phyloP scores from a whole-genome alignment of 768 basidiomycete genomes.

The Lanmaoa rubissima region DNA sequence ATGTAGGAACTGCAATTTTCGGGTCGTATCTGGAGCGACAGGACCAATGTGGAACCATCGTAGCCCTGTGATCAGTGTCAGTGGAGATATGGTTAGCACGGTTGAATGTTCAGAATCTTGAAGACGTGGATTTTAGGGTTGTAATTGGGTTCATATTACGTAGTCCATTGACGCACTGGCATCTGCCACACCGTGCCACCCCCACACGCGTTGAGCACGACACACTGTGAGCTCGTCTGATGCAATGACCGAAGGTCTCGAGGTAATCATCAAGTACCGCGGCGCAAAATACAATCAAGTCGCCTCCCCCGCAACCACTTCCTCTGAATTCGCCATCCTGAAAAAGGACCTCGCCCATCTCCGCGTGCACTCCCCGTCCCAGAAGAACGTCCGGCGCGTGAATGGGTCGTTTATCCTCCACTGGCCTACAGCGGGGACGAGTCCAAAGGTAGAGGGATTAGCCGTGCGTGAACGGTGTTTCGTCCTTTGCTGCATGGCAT shows the following conservation, averaged over 20 bases:
- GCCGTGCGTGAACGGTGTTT: slow-evolving; percentile 8
- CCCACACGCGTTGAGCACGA: too few relatives aligned
- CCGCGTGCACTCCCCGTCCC: slow-evolving; percentile 29
- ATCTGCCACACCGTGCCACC: too few relatives aligned
- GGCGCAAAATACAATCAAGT: slow-evolving; percentile 18
- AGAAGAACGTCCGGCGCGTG: slow-evolving; percentile 26
- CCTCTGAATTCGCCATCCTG: slow-evolving; percentile 23
- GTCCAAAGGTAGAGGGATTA: background rate
- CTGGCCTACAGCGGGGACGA: slow-evolving; percentile 20
- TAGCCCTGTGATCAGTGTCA: too few relatives aligned
- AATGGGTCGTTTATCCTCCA: slow-evolving; percentile 23
- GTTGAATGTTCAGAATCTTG: too few relatives aligned
- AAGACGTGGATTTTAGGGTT: too few relatives aligned
- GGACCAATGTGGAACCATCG: too few relatives aligned
- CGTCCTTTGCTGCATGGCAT: background rate
- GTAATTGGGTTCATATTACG: too few relatives aligned
- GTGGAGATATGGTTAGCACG: too few relatives aligned
- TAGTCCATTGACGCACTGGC: too few relatives aligned
- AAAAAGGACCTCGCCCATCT: slow-evolving; percentile 30
- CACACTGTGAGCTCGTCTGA: background rate
- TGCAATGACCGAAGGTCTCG: slow-evolving; percentile 22
- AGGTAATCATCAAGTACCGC: slow-evolving; percentile 26
- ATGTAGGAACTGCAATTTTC: too few relatives aligned
- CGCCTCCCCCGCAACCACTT: slow-evolving; percentile 4
- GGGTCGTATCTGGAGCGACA: too few relatives aligned